A percentile compares a stretch with the other conserved stretches of the same genome.
Evolutionary conservation across 495 filamentous ascomycete genomes (phyloP).

Genomic region (Penicillium paradoxum): DNA sequence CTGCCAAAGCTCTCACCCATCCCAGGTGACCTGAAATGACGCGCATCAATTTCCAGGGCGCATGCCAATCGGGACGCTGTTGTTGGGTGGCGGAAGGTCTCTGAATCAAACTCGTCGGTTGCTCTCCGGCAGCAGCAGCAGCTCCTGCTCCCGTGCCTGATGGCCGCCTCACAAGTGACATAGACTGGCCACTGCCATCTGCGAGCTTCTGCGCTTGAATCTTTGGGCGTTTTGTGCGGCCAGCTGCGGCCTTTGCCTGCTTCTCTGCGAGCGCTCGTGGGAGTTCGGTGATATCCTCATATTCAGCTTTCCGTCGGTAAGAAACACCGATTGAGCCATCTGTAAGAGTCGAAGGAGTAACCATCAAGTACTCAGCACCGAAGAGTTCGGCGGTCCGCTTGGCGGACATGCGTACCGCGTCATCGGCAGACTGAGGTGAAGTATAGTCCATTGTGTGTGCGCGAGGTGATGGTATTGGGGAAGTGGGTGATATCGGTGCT

Average conservation of each 20-base stretch:
- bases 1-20: slow-evolving; percentile 87
- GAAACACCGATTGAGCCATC: slow-evolving; percentile 48
- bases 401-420: slow-evolving; percentile 52
- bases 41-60: slow-evolving; percentile 97
- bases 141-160: slow-evolving; percentile 25
- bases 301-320: slow-evolving; percentile 68
- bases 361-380: slow-evolving; percentile 52
- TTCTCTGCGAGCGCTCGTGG: slow-evolving; percentile 84
- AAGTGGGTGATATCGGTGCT: not conserved
- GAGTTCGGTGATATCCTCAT: slow-evolving; percentile 72
- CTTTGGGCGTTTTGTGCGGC: slow-evolving; percentile 53
- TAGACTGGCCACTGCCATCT: slow-evolving; percentile 39
- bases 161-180: slow-evolving; percentile 39
- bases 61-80: slow-evolving; percentile 85
- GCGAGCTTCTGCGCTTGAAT: slow-evolving; percentile 29
- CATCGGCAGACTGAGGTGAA: slow-evolving; percentile 33
- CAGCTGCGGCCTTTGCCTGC: slow-evolving; percentile 60
- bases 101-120: slow-evolving; percentile 58
- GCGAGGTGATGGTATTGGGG: slow-evolving; percentile 4
- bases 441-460: slow-evolving; percentile 30
- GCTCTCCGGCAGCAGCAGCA: slow-evolving; percentile 27
- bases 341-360: slow-evolving; percentile 38
- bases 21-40: slow-evolving; percentile 96
- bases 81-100: slow-evolving; percentile 66
- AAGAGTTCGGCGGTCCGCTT: slow-evolving; percentile 68